Evolutionary conservation across 1,284 basidiomycete genomes (phyloP), one percentile per base, ranked within the genome.

Genomic region (Tilletia caries): DNA sequence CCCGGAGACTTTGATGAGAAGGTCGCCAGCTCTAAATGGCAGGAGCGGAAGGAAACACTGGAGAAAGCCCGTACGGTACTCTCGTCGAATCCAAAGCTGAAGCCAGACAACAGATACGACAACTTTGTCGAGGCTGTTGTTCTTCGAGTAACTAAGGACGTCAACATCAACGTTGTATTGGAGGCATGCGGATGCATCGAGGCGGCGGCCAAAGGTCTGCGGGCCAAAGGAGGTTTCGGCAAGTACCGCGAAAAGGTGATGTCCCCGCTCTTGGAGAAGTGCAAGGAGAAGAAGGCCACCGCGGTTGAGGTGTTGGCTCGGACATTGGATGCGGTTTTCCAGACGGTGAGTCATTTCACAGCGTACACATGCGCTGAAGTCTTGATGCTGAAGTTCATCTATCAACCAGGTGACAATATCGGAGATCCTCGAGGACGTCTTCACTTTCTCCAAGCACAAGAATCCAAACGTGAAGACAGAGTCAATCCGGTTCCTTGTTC

Each of bases 391-490:
- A 25, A 33, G 13, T n/a, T 33, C 64, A 5, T 70, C 46, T 50
- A 20, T 23, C 3, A 50, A n/a, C n/a, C 67, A 71, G 70, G 44
- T 77, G 69, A 68, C 90, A 0, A 85, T 98, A 5, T 84, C 88
- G 23, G 95, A 97, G 68, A 88, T 96, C 64, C 87, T 93, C 67
- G 91, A 93, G 29, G 93, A 98, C 79, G 86, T 95, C 60, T 86
- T 92, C 33, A 87, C 89, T 2, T 89, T 90, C 0, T 85, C 94
- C 29, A 89, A 90, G 77, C 91, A 91, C 73, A 98, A 98, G 86
- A 98, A 98, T 82, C 96, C 96, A 0, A 93, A 96, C 83, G 92
- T 98, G 58, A 96, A 96, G 82, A 93, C 96, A 83, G 92, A 93
- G 18, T 91, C 94, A 0, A 86, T 97, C 75, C 92, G 92, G 79